Evolutionary conservation across 371 early-diverging fungal genomes (phyloP).

Genomic region (Mucor piriformis): DNA sequence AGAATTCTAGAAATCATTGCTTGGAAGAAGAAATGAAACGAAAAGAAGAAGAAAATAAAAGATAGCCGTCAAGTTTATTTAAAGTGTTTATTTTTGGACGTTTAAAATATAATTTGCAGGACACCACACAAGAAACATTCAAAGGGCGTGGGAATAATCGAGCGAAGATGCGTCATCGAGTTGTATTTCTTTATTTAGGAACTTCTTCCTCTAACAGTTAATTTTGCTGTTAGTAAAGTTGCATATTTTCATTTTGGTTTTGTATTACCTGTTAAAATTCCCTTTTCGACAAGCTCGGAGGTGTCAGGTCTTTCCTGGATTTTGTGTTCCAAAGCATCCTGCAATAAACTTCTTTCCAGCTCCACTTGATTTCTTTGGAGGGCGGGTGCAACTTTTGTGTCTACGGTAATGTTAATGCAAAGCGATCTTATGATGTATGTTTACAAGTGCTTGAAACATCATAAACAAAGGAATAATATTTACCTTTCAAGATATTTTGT

Average conservation of each 20-base stretch:
- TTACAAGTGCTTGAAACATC: background rate
- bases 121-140: background rate
- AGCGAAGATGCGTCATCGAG: background rate
- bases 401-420: slow-evolving; percentile 14
- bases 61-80: background rate
- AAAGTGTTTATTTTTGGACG: background rate
- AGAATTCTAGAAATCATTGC: slow-evolving; percentile 13
- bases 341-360: slow-evolving; percentile 63
- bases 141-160: slow-evolving; percentile 13
- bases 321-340: slow-evolving; percentile 70
- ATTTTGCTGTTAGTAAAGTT: background rate
- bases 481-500: slow-evolving; percentile 65
- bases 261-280: slow-evolving; percentile 56
- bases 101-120: background rate
- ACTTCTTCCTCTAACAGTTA: slow-evolving; percentile 13
- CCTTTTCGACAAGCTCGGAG: slow-evolving; percentile 69
- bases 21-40: background rate
- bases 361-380: slow-evolving; percentile 52
- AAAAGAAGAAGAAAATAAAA: background rate
- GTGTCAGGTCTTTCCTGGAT: slow-evolving; percentile 72
- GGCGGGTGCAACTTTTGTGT: slow-evolving; percentile 55
- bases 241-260: background rate
- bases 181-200: slow-evolving; percentile 17
- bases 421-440: background rate
- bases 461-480: background rate